Conservation (phyloP, 495 filamentous ascomycete genomes). For the Rostrohypoxylon terebratum region DNA sequence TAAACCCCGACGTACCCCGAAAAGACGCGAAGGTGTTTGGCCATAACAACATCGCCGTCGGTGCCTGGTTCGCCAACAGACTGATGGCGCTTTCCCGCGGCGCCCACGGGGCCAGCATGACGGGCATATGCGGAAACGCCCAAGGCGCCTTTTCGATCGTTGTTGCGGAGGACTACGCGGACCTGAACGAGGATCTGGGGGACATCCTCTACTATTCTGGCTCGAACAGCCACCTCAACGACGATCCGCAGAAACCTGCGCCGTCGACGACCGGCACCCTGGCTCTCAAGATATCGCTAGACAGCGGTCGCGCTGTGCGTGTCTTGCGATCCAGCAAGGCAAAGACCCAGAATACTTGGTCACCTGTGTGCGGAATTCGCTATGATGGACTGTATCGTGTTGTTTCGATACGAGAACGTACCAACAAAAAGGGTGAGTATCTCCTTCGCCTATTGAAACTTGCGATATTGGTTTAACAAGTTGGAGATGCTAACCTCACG, state of each 20-base stretch:
- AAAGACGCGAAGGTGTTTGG: constrained; percentile 55
- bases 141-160: constrained; percentile 62
- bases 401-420: not conserved
- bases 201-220: constrained; percentile 61
- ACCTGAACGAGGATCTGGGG: constrained; percentile 59
- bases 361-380: constrained; percentile 58
- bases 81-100: constrained; percentile 61
- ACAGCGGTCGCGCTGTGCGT: constrained; percentile 52
- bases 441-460: not conserved
- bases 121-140: constrained; percentile 59
- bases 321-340: constrained; percentile 57
- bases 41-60: constrained; percentile 57
- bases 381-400: constrained; percentile 68
- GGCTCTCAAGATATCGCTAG: constrained; percentile 51
- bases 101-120: constrained; percentile 59
- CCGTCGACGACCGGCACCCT: constrained; percentile 49
- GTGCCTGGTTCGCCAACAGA: constrained; percentile 66
- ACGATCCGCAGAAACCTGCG: constrained; percentile 28
- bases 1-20: constrained; percentile 44
- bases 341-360: constrained; percentile 24
- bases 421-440: constrained; percentile 35
- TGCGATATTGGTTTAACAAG: not conserved
- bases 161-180: constrained; percentile 55
- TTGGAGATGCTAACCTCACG: not conserved
- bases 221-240: constrained; percentile 51